These are phyloP conservation scores for Venturia carpophila DNA, from an alignment of 2,329 filamentous ascomycete species.

Conservation along the genomic window DNA sequence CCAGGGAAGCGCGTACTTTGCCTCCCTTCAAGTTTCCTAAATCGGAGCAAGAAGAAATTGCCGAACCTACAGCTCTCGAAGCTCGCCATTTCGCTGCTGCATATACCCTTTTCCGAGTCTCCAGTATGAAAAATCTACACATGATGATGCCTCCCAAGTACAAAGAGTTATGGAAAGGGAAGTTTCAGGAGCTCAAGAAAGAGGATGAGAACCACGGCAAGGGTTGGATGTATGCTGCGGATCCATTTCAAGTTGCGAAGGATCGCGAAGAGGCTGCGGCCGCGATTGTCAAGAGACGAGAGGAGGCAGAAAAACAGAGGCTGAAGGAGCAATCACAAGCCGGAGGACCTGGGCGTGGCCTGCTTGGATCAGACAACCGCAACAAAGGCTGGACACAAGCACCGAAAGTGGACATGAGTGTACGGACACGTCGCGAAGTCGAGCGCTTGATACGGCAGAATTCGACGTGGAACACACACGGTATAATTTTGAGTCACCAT, in stretches of 20 bases:
- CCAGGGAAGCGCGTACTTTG: slow-evolving; percentile 63
- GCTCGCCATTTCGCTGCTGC: slow-evolving; percentile 89
- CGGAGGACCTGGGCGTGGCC: slow-evolving; percentile 27
- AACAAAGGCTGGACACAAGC: slow-evolving; percentile 69
- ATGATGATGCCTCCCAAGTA: slow-evolving; percentile 90
- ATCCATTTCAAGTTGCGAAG: slow-evolving; percentile 76
- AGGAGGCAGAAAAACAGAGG: slow-evolving; percentile 53
- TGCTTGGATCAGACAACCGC: slow-evolving; percentile 35
- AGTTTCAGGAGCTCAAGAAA: slow-evolving; percentile 75
- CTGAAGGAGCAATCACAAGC: slow-evolving; percentile 37
- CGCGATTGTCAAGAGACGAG: slow-evolving; percentile 69
- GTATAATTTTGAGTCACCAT: slow-evolving; percentile 52
- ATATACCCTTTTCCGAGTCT: slow-evolving; percentile 83
- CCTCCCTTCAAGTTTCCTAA: slow-evolving; percentile 73
- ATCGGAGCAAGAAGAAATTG: slow-evolving; percentile 64
- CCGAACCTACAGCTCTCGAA: slow-evolving; percentile 76
- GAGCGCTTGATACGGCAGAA: slow-evolving; percentile 71
- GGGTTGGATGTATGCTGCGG: slow-evolving; percentile 89
- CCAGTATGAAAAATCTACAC: slow-evolving; percentile 92
- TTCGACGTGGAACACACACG: slow-evolving; percentile 81
- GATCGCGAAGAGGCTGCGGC: slow-evolving; percentile 73
- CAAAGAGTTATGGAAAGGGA: slow-evolving; percentile 79
- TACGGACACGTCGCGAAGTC: slow-evolving; percentile 66
- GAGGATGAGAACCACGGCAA: slow-evolving; percentile 68
- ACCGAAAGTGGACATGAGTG: slow-evolving; percentile 89